Conservation (phyloP, 768 basidiomycete species). For the Cystofilobasidium bisporidii region DNA sequence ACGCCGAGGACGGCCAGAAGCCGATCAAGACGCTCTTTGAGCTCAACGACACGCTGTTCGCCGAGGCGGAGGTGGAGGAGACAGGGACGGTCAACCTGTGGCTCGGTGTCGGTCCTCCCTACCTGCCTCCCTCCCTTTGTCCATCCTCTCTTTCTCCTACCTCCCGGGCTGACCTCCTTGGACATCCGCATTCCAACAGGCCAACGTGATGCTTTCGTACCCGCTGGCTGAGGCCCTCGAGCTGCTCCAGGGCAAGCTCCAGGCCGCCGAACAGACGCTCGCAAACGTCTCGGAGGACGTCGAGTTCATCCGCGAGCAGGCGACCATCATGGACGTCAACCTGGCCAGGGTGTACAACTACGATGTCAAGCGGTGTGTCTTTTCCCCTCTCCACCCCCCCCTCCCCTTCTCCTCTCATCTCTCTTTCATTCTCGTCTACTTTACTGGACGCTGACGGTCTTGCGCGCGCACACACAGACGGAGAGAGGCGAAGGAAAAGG, state of each 20-base stretch:
- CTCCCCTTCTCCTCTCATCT: neutral
- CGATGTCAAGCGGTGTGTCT: slow-evolving; percentile 62
- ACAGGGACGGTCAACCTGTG: slow-evolving; percentile 85
- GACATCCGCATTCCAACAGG: slow-evolving; percentile 46
- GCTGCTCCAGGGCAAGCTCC: slow-evolving; percentile 65
- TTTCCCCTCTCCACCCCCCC: too few relatives aligned
- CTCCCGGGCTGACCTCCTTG: neutral
- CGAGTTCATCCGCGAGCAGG: slow-evolving; percentile 85
- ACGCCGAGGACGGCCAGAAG: slow-evolving; percentile 40
- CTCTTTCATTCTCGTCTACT: neutral
- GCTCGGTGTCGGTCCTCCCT: slow-evolving; percentile 67
- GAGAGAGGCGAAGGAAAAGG: slow-evolving; percentile 2
- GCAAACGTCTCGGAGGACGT: slow-evolving; percentile 70
- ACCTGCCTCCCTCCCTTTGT: neutral
- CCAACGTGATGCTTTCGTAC: slow-evolving; percentile 96
- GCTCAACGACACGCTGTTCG: slow-evolving; percentile 87
- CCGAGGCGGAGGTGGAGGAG: slow-evolving; percentile 78
- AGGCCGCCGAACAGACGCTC: slow-evolving; percentile 57
- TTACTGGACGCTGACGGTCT: neutral
- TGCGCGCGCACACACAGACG: neutral
- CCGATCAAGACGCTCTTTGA: slow-evolving; percentile 80
- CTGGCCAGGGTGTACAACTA: slow-evolving; percentile 93
- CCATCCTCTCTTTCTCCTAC: neutral
- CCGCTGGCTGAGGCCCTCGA: slow-evolving; percentile 65
- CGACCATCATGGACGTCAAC: slow-evolving; percentile 93